phyloP scores from a whole-genome alignment of 306 rosid species.

The Glycine tomentella region DNA sequence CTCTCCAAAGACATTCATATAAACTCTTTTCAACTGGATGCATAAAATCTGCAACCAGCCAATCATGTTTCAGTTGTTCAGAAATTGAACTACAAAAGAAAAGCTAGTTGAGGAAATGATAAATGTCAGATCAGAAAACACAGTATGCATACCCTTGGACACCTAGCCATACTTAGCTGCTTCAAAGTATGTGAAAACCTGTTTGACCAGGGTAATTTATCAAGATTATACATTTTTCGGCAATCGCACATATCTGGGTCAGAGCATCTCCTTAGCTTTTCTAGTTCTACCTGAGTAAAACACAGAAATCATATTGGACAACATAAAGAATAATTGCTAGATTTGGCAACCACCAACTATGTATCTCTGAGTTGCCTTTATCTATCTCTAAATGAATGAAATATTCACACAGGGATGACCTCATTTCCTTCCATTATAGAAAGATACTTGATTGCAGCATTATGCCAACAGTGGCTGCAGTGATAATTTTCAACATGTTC shows the following conservation, averaged over 20 bases:
- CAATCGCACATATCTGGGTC: conserved; percentile 76
- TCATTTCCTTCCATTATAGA: conserved; percentile 65
- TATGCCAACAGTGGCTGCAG: conserved; percentile 89
- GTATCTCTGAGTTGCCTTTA: conserved; percentile 31
- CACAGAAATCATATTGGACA: conserved; percentile 43
- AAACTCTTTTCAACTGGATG: conserved; percentile 83
- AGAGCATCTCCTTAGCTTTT: conserved; percentile 71
- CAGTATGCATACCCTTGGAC: conserved; percentile 73
- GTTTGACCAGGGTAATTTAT: conserved; percentile 83
- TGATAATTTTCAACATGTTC: conserved; percentile 84
- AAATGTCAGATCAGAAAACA: conserved; percentile 39
- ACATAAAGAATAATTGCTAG: conserved; percentile 35
- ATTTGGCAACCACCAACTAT: conserved; percentile 36
- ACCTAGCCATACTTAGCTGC: conserved; percentile 84
- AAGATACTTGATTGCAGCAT: conserved; percentile 77
- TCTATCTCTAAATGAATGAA: conserved; percentile 36
- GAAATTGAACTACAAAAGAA: conserved; percentile 38
- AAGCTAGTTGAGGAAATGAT: conserved; percentile 26
- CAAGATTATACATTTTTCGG: conserved; percentile 51
- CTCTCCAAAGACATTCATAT: conserved; percentile 68
- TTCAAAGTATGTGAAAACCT: conserved; percentile 70
- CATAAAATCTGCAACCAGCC: conserved; percentile 77
- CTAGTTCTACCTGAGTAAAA: conserved; percentile 67
- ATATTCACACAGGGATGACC: conserved; percentile 54
- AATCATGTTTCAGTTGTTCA: conserved; percentile 34